Base-by-base conservation (phyloP, 495 filamentous ascomycete genomes). In the Cairneyella variabilis region DNA sequence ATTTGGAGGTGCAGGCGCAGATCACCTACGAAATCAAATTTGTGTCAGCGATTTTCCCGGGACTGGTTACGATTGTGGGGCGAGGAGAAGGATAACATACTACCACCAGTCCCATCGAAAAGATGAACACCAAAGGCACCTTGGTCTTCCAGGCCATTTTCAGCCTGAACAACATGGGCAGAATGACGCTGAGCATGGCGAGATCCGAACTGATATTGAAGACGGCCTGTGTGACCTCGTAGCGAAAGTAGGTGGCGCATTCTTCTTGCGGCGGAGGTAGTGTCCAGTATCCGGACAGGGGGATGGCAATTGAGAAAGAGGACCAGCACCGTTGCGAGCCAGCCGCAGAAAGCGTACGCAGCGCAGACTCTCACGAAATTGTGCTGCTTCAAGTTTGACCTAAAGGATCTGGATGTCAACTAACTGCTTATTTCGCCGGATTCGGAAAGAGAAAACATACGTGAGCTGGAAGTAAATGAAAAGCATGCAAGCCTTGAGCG, bases 391-490 rank as follows among this genome's bases (percentile, higher is more conserved):
- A 48, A 34, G 12, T 34, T 34, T 5, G 44, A 28, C 7, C 44
- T 48, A n/a, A 7, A 18, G n/a, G n/a, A n/a, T n/a, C n/a, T n/a
- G 26, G 44, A 28, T 28, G 44, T 30, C 9, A 48, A 17, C 11
- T 34, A 14, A 34, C 14, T 34, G 30, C 30, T 14, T 14, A 34
- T 34, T 7, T 34, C 7, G 30, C 8, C 7, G 30, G 30, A 34
- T 34, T 34, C 30, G n/a, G n/a, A 34, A 28, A 17, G 5, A 16
- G 14, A 26, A 38, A 23, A 52, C 60, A 11, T 58, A 63, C 73
- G 76, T 77, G 57, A 78, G 65, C 49, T 75, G 74, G 32, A 67
- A 63, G 64, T 77, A 82, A 40, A 80, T 76, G 41, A 79, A 70
- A 57, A 82, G 57, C 75, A 82, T 78, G 62, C 76, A 78, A 10